Base-by-base conservation (phyloP, 331 rosid genomes). In the Telfairia occidentalis region DNA sequence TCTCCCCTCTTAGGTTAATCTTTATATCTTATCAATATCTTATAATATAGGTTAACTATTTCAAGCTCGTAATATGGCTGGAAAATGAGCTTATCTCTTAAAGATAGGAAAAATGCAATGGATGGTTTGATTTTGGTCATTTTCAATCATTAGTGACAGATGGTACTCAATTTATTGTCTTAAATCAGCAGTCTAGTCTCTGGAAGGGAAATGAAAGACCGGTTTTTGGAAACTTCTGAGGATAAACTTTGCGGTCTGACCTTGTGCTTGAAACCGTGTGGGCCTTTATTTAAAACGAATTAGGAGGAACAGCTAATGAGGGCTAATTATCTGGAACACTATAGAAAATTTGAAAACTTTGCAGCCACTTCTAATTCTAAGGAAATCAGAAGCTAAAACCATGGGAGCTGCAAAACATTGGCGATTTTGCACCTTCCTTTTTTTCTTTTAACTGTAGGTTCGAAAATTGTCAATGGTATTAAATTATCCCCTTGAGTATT, bases 191-290 rank as follows among this genome's bases (percentile, higher is more conserved):
- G 58, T 18, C 58, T 71, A 46, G 54, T 26, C 58, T 24, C n/a
- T 7, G 57, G 50, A 66, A 66, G 73, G 52, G 32, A 45, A 42
- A 45, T 57, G 38, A 29, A 26, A 28, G 42, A 13, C 42, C 28
- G 38, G 15, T 45, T 71, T 46, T 8, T 21, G 57, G 58, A 9
- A 29, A 46, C 42, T 71, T 60, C 16, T 70, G 73, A 2, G 57
- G 58, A 24, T 32, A 70, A 11, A 5, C 37, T 19, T 66, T 35
- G 73, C 73, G 38, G 52, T 21, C 37, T 24, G 35, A 67, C 37
- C 76, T 71, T 48, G 26, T 71, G 29, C 76, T 30, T 8, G 28
- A 71, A 30, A 71, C 48, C 58, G 76, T 71, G 76, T 46, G 60
- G 75, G 11, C 59, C 75, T 71, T 12, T 23, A 6, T 12, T 24